Percentiles rank a stretch among this genome's conserved stretches.
Conservation (phyloP, 2,329 filamentous ascomycete species). For the Geosmithia flava region DNA sequence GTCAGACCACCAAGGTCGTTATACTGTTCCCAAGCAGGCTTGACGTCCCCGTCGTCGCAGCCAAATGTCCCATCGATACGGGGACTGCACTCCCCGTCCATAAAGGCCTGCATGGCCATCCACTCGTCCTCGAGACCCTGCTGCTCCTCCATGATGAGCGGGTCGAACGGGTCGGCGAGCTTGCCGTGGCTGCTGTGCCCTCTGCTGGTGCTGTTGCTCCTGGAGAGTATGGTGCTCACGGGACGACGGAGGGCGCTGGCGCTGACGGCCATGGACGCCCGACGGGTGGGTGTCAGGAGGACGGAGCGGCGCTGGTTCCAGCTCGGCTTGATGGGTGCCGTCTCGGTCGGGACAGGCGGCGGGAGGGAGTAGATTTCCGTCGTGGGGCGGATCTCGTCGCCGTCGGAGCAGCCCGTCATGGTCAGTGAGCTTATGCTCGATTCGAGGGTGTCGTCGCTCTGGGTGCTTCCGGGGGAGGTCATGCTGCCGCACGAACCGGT, state of each 20-base stretch:
- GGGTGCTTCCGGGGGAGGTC: slow-evolving; percentile 13
- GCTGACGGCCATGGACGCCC: slow-evolving; percentile 9
- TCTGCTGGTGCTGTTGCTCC: slow-evolving; percentile 4
- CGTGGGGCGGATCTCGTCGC: too few species aligned
- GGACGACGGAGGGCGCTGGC: slow-evolving; percentile 12
- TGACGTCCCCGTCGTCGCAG: slow-evolving; percentile 5
- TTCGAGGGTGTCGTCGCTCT: slow-evolving; percentile 12
- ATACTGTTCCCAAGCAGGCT: slow-evolving; percentile 33
- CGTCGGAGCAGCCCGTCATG: slow-evolving; percentile 3
- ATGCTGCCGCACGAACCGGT: slow-evolving; percentile 9
- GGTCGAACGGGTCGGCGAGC: slow-evolving; percentile 9
- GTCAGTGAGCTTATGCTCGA: slow-evolving; percentile 11
- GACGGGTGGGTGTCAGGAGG: slow-evolving; percentile 4
- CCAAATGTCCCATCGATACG: not conserved
- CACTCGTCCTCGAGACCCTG: slow-evolving; percentile 15
- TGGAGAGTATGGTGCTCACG: slow-evolving; percentile 13
- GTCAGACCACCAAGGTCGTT: slow-evolving; percentile 31
- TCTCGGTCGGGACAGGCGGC: too few species aligned
- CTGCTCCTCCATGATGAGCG: slow-evolving; percentile 9
- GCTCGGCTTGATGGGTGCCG: slow-evolving; percentile 5
- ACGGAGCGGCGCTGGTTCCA: slow-evolving; percentile 13
- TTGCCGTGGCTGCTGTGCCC: not conserved
- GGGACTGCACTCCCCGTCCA: slow-evolving; percentile 10
- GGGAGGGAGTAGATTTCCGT: too few species aligned
- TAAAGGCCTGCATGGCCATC: slow-evolving; percentile 22